phyloP scores from a whole-genome alignment of 129 eudicot species.

The sunflower (Helianthus annuus) region DNA sequence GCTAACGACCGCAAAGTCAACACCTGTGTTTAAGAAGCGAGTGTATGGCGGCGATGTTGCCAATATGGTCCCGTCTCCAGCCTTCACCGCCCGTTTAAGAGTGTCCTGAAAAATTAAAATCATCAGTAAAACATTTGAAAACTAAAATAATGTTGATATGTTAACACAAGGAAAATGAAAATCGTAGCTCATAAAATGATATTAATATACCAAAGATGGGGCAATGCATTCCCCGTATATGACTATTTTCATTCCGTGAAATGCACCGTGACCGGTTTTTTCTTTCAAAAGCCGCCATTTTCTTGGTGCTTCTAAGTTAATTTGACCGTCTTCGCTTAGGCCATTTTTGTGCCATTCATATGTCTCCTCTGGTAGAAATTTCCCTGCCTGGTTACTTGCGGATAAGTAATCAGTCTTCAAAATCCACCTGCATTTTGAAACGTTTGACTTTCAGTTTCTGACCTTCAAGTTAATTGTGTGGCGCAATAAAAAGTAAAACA shows the following conservation, averaged over 20 bases:
- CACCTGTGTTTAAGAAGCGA: conserved; percentile 56
- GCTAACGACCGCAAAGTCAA: conserved; percentile 85
- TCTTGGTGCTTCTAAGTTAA: conserved; percentile 88
- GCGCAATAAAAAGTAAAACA: background rate
- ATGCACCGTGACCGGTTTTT: conserved; percentile 94
- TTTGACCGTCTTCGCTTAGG: conserved; percentile 76
- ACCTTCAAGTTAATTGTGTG: background rate
- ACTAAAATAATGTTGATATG: background rate
- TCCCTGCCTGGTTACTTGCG: conserved; percentile 77
- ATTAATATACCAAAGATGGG: conserved; percentile 73
- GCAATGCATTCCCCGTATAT: conserved; percentile 96
- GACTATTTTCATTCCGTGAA: conserved; percentile 73
- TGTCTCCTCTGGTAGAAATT: conserved; percentile 72
- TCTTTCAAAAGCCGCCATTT: conserved; percentile 91
- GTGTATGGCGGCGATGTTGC: conserved; percentile 99
- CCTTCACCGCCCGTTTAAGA: conserved; percentile 83
- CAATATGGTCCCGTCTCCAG: conserved; percentile 91
- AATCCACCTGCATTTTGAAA: conserved; percentile 76
- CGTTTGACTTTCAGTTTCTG: background rate
- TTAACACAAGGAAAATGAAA: background rate
- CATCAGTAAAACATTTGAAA: background rate
- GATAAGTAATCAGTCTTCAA: conserved; percentile 85
- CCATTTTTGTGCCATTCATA: conserved; percentile 91
- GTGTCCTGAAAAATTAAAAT: conserved; percentile 63
- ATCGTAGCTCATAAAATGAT: background rate